Conservation (phyloP, 2,329 filamentous ascomycete genomes). For the Raffaelea arxii region DNA sequence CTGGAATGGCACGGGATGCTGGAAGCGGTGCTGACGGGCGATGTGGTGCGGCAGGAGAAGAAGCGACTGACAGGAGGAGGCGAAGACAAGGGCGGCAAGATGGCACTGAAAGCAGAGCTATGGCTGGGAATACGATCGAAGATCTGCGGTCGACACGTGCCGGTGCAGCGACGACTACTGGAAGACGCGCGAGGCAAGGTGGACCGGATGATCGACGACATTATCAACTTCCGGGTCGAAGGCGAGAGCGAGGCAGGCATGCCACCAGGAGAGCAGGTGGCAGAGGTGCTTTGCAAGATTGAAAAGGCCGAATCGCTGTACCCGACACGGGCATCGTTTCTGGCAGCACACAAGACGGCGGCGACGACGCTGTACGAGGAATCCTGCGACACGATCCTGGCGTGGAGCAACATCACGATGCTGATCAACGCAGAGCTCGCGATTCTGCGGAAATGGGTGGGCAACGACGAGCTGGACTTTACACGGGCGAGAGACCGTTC, state of each 20-base stretch:
- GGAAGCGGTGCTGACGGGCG: constrained; percentile 86
- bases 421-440: constrained; percentile 91
- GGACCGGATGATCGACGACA: constrained; percentile 70
- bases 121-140: constrained; percentile 85
- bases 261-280: constrained; percentile 76
- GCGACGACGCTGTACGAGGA: constrained; percentile 68
- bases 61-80: constrained; percentile 78
- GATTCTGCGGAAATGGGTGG: constrained; percentile 91
- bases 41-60: constrained; percentile 97
- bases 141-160: constrained; percentile 71
- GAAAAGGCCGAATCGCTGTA: constrained; percentile 82
- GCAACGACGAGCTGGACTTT: constrained; percentile 91
- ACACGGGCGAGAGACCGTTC: constrained; percentile 62
- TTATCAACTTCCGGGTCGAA: constrained; percentile 89
- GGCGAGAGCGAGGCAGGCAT: constrained; percentile 88
- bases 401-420: constrained; percentile 95
- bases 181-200: constrained; percentile 72
- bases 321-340: constrained; percentile 67
- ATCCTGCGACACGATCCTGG: constrained; percentile 79
- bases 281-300: constrained; percentile 81
- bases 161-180: constrained; percentile 77
- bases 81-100: constrained; percentile 46
- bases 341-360: constrained; percentile 64
- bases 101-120: constrained; percentile 66
- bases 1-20: constrained; percentile 98